Percentiles rank a stretch among this genome's conserved stretches.
Evolutionary conservation across 2,329 filamentous ascomycete species (phyloP).

Genomic region (Cephalotrichum gorgonifer): DNA sequence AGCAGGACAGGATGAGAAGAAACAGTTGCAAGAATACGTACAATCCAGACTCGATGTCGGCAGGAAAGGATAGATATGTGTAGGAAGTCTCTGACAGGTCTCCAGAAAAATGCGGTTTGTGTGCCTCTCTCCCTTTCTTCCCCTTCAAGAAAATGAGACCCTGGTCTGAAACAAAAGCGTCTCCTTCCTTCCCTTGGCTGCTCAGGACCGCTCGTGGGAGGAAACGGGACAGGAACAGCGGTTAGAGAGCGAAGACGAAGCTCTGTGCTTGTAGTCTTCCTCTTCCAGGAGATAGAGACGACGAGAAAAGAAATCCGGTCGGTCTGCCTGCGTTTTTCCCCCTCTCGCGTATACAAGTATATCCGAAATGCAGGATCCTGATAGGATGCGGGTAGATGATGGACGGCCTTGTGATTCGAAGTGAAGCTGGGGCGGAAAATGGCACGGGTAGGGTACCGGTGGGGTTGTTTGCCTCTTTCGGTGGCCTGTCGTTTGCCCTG

Average conservation of each 20-base stretch:
- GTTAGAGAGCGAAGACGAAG: constrained; percentile 38
- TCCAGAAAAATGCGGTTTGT: not conserved
- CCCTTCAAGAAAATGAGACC: not conserved
- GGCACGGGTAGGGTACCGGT: not conserved
- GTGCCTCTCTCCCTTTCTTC: not conserved
- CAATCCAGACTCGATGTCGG: constrained; percentile 2
- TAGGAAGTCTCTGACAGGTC: not conserved
- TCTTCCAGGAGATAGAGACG: not conserved
- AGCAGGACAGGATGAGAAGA: not conserved
- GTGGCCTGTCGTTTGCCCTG: not conserved
- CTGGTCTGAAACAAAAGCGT: not conserved
- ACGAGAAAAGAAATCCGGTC: not conserved
- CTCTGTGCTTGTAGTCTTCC: constrained; percentile 45
- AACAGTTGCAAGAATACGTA: constrained; percentile 4
- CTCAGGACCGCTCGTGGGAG: not conserved
- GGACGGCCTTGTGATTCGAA: not conserved
- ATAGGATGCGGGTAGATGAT: not conserved
- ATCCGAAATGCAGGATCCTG: not conserved
- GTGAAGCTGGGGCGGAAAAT: not conserved
- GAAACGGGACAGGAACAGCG: not conserved
- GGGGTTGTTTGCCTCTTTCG: not conserved
- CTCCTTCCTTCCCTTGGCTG: not conserved
- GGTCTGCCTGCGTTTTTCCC: not conserved
- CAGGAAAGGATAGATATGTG: not conserved
- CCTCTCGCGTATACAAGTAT: not conserved